Conservation (phyloP, 306 rosid species). For the Rosa persica region DNA sequence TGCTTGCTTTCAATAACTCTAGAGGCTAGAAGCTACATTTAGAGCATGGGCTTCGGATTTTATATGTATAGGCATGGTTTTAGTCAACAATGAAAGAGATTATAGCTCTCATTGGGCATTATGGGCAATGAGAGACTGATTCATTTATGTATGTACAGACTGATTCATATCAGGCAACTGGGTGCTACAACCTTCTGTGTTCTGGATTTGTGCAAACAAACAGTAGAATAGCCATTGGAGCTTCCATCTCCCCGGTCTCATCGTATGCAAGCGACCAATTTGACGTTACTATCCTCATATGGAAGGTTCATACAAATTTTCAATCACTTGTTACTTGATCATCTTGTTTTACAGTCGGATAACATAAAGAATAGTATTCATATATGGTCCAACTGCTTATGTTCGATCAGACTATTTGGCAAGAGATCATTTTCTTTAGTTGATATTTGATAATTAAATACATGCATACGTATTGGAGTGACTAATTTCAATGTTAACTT, state of each 20-base stretch:
- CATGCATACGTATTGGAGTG: not conserved
- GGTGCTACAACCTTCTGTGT: constrained; percentile 94
- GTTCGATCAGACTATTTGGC: not conserved
- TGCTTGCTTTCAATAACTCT: constrained; percentile 3
- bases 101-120: not conserved
- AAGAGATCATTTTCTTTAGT: not conserved
- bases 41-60: constrained; percentile 8
- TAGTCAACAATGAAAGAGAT: constrained; percentile 6
- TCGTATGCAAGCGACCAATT: constrained; percentile 56
- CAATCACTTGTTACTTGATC: not conserved
- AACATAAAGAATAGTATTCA: not conserved
- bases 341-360: not conserved
- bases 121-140: constrained; percentile 2
- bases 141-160: constrained; percentile 49
- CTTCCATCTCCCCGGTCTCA: constrained; percentile 88
- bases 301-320: constrained; percentile 59
- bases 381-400: not conserved
- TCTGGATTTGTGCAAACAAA: constrained; percentile 87
- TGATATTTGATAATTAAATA: not conserved
- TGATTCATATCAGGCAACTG: constrained; percentile 82
- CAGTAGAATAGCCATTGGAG: constrained; percentile 83
- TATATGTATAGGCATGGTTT: not conserved
- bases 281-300: constrained; percentile 79
- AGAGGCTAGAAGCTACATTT: not conserved
- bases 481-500: not conserved